Percentiles rank a stretch among this genome's conserved stretches.
These are phyloP conservation scores for Colletotrichum phormii DNA, from an alignment of 2,329 filamentous ascomycete species.

Conservation along the genomic window DNA sequence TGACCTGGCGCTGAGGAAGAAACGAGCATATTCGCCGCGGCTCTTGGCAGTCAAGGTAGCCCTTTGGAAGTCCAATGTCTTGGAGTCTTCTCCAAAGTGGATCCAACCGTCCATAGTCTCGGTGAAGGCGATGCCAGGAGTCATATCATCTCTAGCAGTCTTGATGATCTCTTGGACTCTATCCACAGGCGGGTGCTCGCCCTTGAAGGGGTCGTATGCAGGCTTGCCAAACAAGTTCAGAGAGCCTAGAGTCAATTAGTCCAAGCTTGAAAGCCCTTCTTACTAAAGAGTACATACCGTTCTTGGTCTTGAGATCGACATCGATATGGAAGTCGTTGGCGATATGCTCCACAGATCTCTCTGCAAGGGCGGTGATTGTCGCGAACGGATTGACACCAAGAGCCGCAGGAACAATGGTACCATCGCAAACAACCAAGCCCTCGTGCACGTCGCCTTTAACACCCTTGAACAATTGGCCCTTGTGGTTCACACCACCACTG, in stretches of 20 bases:
- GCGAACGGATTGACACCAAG: slow-evolving; percentile 76
- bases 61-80: slow-evolving; percentile 61
- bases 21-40: slow-evolving; percentile 64
- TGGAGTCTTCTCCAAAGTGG: slow-evolving; percentile 57
- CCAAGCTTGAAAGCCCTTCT: fast-evolving
- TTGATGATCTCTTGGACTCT: slow-evolving; percentile 52
- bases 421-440: slow-evolving; percentile 73
- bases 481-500: slow-evolving; percentile 70
- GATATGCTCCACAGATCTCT: slow-evolving; percentile 68
- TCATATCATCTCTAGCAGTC: slow-evolving; percentile 55
- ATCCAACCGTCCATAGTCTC: slow-evolving; percentile 75
- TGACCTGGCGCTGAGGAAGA: slow-evolving; percentile 69
- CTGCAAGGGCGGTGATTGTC: slow-evolving; percentile 76
- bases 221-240: slow-evolving; percentile 69
- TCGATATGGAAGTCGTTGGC: slow-evolving; percentile 52
- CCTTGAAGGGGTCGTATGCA: slow-evolving; percentile 35
- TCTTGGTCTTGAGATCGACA: slow-evolving; percentile 59
- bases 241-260: slow-evolving; percentile 41
- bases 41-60: slow-evolving; percentile 63
- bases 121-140: slow-evolving; percentile 68
- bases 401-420: slow-evolving; percentile 69
- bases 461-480: slow-evolving; percentile 70
- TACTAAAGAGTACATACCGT: not conserved
- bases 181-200: slow-evolving; percentile 47
- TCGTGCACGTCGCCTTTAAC: slow-evolving; percentile 60